These are phyloP conservation scores for Zelonia costaricensis DNA, from an alignment of 208 protist genomes.

Conservation along the genomic window DNA sequence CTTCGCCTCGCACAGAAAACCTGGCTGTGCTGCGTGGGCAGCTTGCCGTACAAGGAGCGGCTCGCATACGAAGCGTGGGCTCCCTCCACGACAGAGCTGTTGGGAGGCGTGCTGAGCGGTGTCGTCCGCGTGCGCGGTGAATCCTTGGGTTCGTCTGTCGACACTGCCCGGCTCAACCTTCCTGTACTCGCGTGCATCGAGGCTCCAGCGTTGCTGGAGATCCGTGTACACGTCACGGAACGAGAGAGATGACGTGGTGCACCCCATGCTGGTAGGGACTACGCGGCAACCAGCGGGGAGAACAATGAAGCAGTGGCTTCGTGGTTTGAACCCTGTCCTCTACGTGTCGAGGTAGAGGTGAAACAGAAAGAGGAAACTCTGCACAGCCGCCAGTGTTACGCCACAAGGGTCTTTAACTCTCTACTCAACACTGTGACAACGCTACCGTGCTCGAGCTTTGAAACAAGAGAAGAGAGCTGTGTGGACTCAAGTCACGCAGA, in stretches of 20 bases:
- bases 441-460: no score
- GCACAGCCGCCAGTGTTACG: no score
- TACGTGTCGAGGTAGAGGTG: no score
- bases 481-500: no score
- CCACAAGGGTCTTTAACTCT: no score
- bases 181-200: constrained; percentile 11
- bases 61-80: constrained; percentile 10
- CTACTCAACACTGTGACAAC: no score
- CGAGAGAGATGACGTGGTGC: constrained; percentile 18
- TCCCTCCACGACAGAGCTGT: constrained; percentile 1
- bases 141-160: constrained; percentile 15
- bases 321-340: background rate
- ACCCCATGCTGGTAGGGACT: constrained; percentile 22
- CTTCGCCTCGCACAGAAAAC: constrained; percentile 11
- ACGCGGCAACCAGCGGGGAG: background rate
- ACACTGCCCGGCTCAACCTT: constrained; percentile 5
- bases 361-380: background rate
- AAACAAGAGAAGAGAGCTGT: no score
- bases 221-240: constrained; percentile 23
- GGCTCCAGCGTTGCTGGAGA: constrained; percentile 18
- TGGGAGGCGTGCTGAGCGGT: constrained; percentile 10
- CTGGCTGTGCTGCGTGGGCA: background rate
- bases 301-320: background rate
- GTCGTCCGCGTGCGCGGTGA: constrained; percentile 14
- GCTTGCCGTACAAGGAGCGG: constrained; percentile 25